A percentile compares a stretch with the other conserved stretches of the same genome.
phyloP scores from a whole-genome alignment of 108 stramenopile genomes.

The Cyclotella distinguenda region DNA sequence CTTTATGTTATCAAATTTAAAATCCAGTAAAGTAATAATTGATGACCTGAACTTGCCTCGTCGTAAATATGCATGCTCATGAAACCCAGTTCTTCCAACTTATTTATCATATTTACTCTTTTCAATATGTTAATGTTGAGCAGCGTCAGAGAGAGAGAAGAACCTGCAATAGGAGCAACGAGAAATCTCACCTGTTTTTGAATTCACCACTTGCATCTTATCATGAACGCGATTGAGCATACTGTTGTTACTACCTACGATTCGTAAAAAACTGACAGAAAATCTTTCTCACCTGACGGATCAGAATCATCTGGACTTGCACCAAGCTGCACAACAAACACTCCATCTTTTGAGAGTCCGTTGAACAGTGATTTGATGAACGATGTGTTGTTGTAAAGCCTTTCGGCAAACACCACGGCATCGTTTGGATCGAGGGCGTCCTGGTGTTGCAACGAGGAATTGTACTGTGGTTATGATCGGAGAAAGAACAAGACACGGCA shows the following conservation, averaged over 20 bases:
- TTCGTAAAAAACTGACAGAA: background rate
- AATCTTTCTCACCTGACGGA: background rate
- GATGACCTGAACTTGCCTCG: slow-evolving; percentile 20
- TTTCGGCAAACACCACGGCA: slow-evolving; percentile 49
- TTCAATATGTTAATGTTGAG: background rate
- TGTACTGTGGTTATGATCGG: no score
- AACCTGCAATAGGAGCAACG: no score
- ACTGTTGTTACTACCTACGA: background rate
- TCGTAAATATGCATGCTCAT: slow-evolving; percentile 58
- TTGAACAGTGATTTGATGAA: slow-evolving; percentile 49
- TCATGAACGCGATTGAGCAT: background rate
- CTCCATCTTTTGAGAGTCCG: slow-evolving; percentile 43
- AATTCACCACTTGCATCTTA: slow-evolving; percentile 34
- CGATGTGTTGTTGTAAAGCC: slow-evolving; percentile 44
- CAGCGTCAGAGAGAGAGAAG: no score
- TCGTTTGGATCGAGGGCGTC: slow-evolving; percentile 71
- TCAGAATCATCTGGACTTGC: background rate
- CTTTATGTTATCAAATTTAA: background rate
- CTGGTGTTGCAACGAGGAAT: no score
- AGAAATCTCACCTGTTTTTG: slow-evolving; percentile 18
- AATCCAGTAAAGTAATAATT: background rate
- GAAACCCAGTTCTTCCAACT: slow-evolving; percentile 55
- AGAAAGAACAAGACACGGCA: background rate
- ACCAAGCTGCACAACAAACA: slow-evolving; percentile 50
- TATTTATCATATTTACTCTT: slow-evolving; percentile 19